Percentiles rank a stretch among this genome's conserved stretches.
These are phyloP conservation scores for Nakazawaea ishiwadae DNA, from an alignment of 805 yeast species.

Conservation along the genomic window DNA sequence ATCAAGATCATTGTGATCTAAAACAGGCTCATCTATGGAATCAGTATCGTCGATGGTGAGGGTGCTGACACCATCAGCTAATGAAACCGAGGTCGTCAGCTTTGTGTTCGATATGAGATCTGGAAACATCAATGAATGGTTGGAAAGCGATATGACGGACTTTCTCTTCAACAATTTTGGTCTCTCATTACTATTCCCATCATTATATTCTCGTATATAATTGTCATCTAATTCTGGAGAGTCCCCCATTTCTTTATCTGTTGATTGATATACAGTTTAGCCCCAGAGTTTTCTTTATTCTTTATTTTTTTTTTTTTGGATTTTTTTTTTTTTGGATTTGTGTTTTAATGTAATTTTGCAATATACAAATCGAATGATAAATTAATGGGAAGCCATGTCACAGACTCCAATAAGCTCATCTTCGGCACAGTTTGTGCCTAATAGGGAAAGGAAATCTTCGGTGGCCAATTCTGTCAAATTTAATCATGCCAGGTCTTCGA, in stretches of 20 bases:
- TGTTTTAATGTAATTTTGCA: background rate
- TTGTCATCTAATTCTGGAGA: constrained; percentile 5
- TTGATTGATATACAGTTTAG: no score
- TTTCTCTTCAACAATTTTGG: constrained; percentile 6
- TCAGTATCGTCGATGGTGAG: background rate
- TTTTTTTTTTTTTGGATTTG: background rate
- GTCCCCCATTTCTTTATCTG: background rate
- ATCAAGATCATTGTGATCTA: background rate
- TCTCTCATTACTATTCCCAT: background rate
- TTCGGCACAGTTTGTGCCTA: constrained; percentile 1
- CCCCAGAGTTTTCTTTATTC: no score
- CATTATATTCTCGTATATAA: background rate
- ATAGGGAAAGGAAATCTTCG: constrained; percentile 8
- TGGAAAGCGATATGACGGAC: constrained; percentile 8
- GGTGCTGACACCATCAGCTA: constrained; percentile 1
- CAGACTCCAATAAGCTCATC: background rate
- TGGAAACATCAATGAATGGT: constrained; percentile 7
- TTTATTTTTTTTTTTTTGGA: background rate
- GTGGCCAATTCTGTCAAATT: constrained; percentile 14
- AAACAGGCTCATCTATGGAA: background rate
- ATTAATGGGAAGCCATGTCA: no score
- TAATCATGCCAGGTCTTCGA: constrained; percentile 12
- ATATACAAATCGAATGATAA: background rate
- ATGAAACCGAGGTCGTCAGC: constrained; percentile 9
- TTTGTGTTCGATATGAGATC: constrained; percentile 4